Percentiles rank a stretch among this genome's conserved stretches.
These are phyloP conservation scores for Oenanthe sinensis DNA, from an alignment of 129 eudicot genomes.

Conservation along the genomic window DNA sequence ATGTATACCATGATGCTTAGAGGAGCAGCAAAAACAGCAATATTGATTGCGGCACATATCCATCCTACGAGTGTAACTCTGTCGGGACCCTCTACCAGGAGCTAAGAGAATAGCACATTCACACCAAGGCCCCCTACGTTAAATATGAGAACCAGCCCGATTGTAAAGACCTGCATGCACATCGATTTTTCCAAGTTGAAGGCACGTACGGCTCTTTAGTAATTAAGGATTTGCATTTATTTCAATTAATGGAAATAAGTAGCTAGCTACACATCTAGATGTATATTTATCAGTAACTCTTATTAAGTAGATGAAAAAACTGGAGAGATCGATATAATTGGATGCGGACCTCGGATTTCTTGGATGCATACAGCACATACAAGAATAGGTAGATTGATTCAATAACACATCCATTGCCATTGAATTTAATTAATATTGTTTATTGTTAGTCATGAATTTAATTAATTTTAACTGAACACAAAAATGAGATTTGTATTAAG, in stretches of 20 bases:
- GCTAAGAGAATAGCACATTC: slow-evolving; percentile 27
- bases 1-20: slow-evolving; percentile 53
- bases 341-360: slow-evolving; percentile 30
- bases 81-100: slow-evolving; percentile 31
- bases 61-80: slow-evolving; percentile 58
- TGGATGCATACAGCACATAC: slow-evolving; percentile 41
- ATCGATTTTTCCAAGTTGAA: neutral
- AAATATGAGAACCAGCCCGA: slow-evolving; percentile 34
- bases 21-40: slow-evolving; percentile 72
- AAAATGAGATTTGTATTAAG: too few relatives aligned
- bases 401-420: slow-evolving; percentile 41
- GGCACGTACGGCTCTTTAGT: neutral
- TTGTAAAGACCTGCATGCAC: slow-evolving; percentile 46
- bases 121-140: slow-evolving; percentile 36
- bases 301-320: neutral
- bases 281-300: neutral
- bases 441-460: too few relatives aligned
- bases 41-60: slow-evolving; percentile 44
- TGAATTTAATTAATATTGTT: too few relatives aligned
- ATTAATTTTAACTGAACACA: too few relatives aligned
- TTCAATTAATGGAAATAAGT: too few relatives aligned
- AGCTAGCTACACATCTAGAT: neutral
- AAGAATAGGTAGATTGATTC: slow-evolving; percentile 32
- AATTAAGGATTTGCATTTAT: too few relatives aligned
- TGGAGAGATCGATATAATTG: neutral